Conservation (phyloP, 2,329 filamentous ascomycete genomes). For the Periconia macrospinosa region DNA sequence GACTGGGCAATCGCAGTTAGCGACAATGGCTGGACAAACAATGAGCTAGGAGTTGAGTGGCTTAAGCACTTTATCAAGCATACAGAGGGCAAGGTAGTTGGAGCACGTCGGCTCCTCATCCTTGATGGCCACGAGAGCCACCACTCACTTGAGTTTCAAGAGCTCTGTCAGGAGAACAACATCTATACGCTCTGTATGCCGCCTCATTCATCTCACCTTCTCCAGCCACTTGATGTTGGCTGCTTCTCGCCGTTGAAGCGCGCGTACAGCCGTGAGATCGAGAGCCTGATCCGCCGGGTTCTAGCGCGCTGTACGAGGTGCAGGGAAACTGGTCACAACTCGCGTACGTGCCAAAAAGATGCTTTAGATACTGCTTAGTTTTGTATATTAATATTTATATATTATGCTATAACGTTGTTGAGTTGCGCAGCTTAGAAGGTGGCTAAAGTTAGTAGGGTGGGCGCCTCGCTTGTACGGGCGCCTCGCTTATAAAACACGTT, state of each 20-base stretch:
- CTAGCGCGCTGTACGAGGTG: constrained; percentile 12
- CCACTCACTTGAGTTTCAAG: constrained; percentile 38
- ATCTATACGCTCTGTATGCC: constrained; percentile 43
- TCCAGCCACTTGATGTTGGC: neutral
- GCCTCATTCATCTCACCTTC: too few species aligned
- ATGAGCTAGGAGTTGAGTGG: constrained; percentile 42
- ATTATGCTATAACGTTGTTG: constrained; percentile 8
- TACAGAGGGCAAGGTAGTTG: constrained; percentile 22
- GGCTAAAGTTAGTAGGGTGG: too few species aligned
- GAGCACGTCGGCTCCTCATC: constrained; percentile 29
- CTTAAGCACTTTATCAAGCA: constrained; percentile 39
- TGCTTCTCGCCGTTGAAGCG: constrained; percentile 40
- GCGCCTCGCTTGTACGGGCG: too few species aligned
- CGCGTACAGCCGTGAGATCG: constrained; percentile 30
- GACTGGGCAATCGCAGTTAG: constrained; percentile 30
- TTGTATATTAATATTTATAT: constrained; percentile 11
- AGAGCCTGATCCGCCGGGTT: constrained; percentile 15
- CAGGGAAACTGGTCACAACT: constrained; percentile 15
- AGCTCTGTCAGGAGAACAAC: constrained; percentile 36
- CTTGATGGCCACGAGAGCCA: constrained; percentile 25
- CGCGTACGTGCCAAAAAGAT: constrained; percentile 14
- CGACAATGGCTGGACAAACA: constrained; percentile 38
- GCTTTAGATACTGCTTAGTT: constrained; percentile 11
- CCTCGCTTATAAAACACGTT: too few species aligned
- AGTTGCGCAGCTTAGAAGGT: constrained; percentile 7